These are phyloP conservation scores for Alnus rubra DNA, from an alignment of 306 rosid genomes.

Conservation along the genomic window DNA sequence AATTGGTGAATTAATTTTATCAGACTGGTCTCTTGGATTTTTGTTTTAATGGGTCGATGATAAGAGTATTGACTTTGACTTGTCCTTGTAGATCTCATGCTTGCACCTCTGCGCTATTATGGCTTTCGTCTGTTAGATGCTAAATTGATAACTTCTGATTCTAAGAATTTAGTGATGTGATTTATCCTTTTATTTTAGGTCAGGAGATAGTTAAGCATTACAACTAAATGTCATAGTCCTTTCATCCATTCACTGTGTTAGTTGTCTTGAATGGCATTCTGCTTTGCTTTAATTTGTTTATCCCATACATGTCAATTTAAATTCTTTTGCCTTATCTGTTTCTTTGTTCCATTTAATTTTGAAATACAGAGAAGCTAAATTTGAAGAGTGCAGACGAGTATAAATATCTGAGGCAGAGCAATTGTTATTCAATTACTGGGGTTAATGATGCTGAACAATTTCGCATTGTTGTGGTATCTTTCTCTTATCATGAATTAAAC, in stretches of 20 bases:
- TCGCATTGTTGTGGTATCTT: conserved; percentile 64
- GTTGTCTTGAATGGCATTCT: neutral
- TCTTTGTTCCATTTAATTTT: conserved; percentile 30
- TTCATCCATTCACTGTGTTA: conserved; percentile 1
- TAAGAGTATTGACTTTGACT: neutral
- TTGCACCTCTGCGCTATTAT: neutral
- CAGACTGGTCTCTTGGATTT: neutral
- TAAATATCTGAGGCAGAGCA: conserved; percentile 84
- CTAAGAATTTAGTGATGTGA: neutral
- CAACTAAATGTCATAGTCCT: neutral
- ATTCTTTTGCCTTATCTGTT: conserved; percentile 17
- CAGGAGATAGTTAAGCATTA: neutral
- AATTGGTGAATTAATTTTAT: neutral
- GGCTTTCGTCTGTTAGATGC: neutral
- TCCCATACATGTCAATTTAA: neutral
- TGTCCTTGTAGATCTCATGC: neutral
- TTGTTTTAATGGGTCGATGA: neutral
- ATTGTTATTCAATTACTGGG: conserved; percentile 72
- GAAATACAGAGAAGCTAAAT: conserved; percentile 69
- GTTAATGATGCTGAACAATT: conserved; percentile 91
- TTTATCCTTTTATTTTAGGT: neutral
- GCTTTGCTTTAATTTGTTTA: neutral
- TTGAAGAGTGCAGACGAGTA: conserved; percentile 70
- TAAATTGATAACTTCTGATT: neutral
- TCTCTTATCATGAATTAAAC: conserved; percentile 19